Conservation (phyloP, 139 green algal genomes). For the Micromonas pusilla region DNA sequence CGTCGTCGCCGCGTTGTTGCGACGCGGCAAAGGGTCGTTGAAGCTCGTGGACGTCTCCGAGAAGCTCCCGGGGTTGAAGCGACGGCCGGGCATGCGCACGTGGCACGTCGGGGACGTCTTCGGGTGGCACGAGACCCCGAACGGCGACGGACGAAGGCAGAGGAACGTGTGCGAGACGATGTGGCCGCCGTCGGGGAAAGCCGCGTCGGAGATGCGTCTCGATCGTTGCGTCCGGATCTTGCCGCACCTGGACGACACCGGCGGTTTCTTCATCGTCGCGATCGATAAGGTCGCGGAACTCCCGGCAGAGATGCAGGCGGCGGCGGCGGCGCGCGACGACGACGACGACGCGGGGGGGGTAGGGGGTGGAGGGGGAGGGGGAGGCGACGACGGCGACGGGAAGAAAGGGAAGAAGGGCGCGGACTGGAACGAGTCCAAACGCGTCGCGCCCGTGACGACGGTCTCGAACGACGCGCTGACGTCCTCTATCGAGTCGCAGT, state of each 20-base stretch:
- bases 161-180: constrained; percentile 50
- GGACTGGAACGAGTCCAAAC: background rate
- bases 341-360: too few species aligned
- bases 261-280: constrained; percentile 95
- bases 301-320: background rate
- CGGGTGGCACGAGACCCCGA: constrained; percentile 53
- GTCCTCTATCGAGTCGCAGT: constrained; percentile 53
- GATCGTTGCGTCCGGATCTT: constrained; percentile 91
- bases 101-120: constrained; percentile 42
- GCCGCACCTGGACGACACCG: constrained; percentile 89
- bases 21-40: constrained; percentile 50
- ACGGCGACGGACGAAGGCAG: constrained; percentile 45
- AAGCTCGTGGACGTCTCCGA: constrained; percentile 75
- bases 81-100: constrained; percentile 53
- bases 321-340: too few species aligned
- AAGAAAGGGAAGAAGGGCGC: background rate
- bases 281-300: constrained; percentile 66
- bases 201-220: constrained; percentile 56
- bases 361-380: too few species aligned
- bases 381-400: background rate
- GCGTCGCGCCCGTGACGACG: constrained; percentile 45
- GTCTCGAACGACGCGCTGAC: constrained; percentile 36
- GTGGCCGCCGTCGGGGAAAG: constrained; percentile 56
- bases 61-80: constrained; percentile 67
- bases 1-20: constrained; percentile 84